Conservation (phyloP, 495 filamentous ascomycete genomes). For the Daldinia bambusicola region DNA sequence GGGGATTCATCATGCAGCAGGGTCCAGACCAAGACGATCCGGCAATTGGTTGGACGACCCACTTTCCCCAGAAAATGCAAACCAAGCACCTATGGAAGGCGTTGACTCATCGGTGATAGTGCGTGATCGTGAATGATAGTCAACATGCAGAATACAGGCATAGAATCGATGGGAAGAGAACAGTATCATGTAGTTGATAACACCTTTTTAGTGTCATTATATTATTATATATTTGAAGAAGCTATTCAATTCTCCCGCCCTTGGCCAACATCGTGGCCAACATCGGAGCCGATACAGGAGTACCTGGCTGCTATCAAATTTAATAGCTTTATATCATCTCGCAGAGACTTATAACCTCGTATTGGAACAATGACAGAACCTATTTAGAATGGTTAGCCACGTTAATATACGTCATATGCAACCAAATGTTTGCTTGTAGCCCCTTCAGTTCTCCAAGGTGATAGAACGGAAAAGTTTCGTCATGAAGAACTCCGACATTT, state of each 20-base stretch:
- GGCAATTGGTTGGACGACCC: constrained; percentile 21
- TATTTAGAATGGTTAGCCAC: constrained; percentile 16
- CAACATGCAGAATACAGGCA: not conserved
- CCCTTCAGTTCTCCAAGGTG: constrained; percentile 96
- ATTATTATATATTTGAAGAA: not conserved
- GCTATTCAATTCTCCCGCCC: not conserved
- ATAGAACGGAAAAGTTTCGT: constrained; percentile 69
- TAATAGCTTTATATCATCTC: not conserved
- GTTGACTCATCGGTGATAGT: constrained; percentile 18
- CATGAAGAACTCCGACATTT: constrained; percentile 79
- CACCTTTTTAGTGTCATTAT: not conserved
- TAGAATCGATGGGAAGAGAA: not conserved
- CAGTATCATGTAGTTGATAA: not conserved
- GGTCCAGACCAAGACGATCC: constrained; percentile 21
- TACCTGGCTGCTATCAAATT: not conserved
- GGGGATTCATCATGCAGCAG: constrained; percentile 39
- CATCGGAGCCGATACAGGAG: not conserved
- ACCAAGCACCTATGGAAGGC: not conserved
- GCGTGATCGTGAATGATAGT: constrained; percentile 4
- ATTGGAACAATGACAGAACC: not conserved
- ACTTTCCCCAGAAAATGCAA: constrained; percentile 44
- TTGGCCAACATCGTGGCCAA: not conserved
- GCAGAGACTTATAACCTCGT: not conserved
- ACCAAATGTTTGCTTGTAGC: constrained; percentile 34
- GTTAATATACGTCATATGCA: constrained; percentile 2